Percentiles rank a stretch among this genome's conserved stretches.
Conservation (phyloP, 768 basidiomycete species). For the Mycena polygramma region DNA sequence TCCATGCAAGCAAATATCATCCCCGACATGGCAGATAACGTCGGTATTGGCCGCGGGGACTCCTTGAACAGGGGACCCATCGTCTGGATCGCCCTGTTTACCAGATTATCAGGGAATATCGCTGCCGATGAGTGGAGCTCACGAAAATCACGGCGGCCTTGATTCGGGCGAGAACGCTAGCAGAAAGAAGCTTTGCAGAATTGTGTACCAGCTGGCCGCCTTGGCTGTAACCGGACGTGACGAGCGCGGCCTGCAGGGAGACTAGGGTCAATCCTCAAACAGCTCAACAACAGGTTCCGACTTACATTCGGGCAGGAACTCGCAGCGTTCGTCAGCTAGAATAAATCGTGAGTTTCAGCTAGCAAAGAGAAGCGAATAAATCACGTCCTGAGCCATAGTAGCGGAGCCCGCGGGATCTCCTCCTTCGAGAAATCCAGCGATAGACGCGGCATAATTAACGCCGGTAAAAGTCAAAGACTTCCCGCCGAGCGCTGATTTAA, state of each 20-base stretch:
- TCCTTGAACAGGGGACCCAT: conserved; percentile 46
- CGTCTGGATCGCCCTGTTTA: conserved; percentile 49
- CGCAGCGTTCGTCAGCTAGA: conserved; percentile 13
- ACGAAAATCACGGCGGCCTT: conserved; percentile 50
- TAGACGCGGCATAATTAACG: conserved; percentile 51
- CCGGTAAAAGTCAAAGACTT: conserved; percentile 52
- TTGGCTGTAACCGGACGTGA: conserved; percentile 44
- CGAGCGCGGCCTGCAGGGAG: conserved; percentile 34
- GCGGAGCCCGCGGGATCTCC: conserved; percentile 51
- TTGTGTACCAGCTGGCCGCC: conserved; percentile 53
- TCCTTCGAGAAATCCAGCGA: conserved; percentile 53
- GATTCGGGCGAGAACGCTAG: conserved; percentile 43
- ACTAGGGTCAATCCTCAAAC: neutral
- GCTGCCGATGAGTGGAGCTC: neutral
- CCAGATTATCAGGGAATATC: neutral
- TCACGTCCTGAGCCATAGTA: conserved; percentile 52
- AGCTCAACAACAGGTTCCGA: neutral
- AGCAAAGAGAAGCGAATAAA: conserved; percentile 9
- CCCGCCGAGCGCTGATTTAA: conserved; percentile 44
- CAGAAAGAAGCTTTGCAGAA: conserved; percentile 50
- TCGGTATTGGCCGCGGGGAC: conserved; percentile 43
- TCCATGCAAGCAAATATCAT: conserved; percentile 49
- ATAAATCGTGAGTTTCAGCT: neutral
- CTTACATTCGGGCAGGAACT: conserved; percentile 37
- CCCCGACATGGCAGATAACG: conserved; percentile 48